These are phyloP conservation scores for Paspalum vaginatum DNA, from an alignment of 176 grass and related monocot genomes.

Conservation along the genomic window DNA sequence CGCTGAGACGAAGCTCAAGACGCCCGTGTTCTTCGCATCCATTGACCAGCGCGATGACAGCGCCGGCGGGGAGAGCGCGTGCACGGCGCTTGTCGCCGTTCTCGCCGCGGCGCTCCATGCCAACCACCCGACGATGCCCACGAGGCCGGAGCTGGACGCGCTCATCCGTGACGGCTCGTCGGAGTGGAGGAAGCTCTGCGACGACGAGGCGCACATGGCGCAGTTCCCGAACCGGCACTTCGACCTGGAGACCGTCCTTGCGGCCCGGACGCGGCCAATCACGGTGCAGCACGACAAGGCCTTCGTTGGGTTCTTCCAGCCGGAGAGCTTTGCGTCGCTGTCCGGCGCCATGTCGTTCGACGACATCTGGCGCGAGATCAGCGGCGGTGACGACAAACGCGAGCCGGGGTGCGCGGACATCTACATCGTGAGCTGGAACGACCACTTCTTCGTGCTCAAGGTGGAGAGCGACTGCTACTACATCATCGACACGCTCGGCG, in stretches of 20 bases:
- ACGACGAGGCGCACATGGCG: conserved; percentile 50
- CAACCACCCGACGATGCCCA: conserved; percentile 58
- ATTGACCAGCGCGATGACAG: conserved; percentile 93
- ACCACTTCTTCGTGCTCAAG: conserved; percentile 98
- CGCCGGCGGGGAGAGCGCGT: conserved; percentile 95
- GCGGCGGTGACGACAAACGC: conserved; percentile 1
- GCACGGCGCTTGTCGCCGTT: conserved; percentile 86
- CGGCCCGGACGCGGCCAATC: conserved; percentile 60
- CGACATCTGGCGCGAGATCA: conserved; percentile 81
- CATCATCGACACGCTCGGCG: conserved; percentile 87
- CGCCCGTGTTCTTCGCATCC: conserved; percentile 85
- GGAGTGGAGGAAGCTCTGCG: conserved; percentile 84
- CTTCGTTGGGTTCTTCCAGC: conserved; percentile 96
- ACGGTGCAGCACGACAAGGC: conserved; percentile 68
- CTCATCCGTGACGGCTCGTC: conserved; percentile 89
- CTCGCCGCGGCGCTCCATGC: conserved; percentile 72
- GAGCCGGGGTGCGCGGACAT: conserved; percentile 40
- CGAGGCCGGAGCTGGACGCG: conserved; percentile 59
- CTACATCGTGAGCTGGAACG: conserved; percentile 97
- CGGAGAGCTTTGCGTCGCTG: conserved; percentile 82
- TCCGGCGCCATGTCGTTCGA: conserved; percentile 87
- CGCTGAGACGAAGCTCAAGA: conserved; percentile 69
- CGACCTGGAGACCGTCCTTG: conserved; percentile 85
- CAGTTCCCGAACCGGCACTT: conserved; percentile 93
- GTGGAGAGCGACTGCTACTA: conserved; percentile 69